Percentiles rank a stretch among this genome's conserved stretches.
Evolutionary conservation across 2,329 filamentous ascomycete species (phyloP).

Genomic region (Aspergillus transmontanensis): DNA sequence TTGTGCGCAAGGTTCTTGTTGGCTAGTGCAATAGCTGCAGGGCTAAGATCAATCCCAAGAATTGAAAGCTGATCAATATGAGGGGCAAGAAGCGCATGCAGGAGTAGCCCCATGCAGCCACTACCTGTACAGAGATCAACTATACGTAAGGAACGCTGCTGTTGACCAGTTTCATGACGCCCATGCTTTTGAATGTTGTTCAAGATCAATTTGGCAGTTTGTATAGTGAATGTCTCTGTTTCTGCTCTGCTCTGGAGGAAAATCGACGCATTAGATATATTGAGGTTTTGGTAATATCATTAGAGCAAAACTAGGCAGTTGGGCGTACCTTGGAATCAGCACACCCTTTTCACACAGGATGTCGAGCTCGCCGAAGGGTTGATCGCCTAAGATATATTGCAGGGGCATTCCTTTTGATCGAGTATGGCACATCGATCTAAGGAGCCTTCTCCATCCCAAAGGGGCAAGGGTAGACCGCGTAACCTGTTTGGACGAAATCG

Average conservation of each 20-base stretch:
- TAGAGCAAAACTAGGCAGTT: background rate
- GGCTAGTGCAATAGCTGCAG: conserved; percentile 66
- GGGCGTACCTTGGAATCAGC: conserved; percentile 72
- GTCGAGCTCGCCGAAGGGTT: conserved; percentile 84
- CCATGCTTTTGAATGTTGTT: conserved; percentile 11
- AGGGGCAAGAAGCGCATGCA: conserved; percentile 63
- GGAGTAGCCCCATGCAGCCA: conserved; percentile 82
- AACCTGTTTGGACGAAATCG: background rate
- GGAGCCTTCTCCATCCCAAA: conserved; percentile 30
- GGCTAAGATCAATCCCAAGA: conserved; percentile 75
- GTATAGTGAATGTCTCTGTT: conserved; percentile 68
- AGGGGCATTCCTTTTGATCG: conserved; percentile 71
- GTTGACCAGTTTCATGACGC: background rate
- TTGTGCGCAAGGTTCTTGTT: conserved; percentile 64
- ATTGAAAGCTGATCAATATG: conserved; percentile 51
- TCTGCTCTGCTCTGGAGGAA: conserved; percentile 54
- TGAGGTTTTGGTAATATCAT: background rate
- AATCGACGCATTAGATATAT: background rate
- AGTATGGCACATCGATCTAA: conserved; percentile 42
- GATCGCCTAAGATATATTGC: conserved; percentile 85
- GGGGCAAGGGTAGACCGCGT: background rate
- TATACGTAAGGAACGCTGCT: conserved; percentile 54
- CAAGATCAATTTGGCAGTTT: conserved; percentile 54
- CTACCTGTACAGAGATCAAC: conserved; percentile 89
- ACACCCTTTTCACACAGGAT: conserved; percentile 76